A percentile compares a stretch with the other conserved stretches of the same genome.
These are phyloP conservation scores for Nitzschia palea DNA, from an alignment of 108 stramenopile genomes.

Conservation along the genomic window DNA sequence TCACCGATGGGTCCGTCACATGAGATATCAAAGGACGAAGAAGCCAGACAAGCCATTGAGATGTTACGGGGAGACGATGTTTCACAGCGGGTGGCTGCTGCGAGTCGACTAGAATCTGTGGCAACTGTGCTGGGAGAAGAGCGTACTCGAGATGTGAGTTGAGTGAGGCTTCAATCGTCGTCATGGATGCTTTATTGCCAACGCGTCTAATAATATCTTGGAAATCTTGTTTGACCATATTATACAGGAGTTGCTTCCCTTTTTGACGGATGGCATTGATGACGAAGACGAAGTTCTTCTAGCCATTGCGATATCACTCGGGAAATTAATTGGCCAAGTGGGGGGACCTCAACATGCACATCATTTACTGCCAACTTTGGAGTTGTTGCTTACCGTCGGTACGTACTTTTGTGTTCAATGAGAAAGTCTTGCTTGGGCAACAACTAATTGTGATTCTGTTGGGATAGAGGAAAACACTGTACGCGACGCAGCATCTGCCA, in stretches of 20 bases:
- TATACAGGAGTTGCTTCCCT: conserved; percentile 80
- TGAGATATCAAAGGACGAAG: conserved; percentile 62
- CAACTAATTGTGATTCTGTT: background rate
- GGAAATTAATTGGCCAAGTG: conserved; percentile 62
- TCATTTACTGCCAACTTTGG: conserved; percentile 82
- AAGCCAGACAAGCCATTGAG: conserved; percentile 79
- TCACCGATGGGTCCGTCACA: background rate
- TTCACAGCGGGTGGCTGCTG: conserved; percentile 65
- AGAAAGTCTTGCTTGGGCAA: background rate
- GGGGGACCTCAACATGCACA: conserved; percentile 61
- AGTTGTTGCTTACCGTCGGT: conserved; percentile 84
- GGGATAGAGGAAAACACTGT: conserved; percentile 64
- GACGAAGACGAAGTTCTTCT: conserved; percentile 87
- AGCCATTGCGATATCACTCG: conserved; percentile 66
- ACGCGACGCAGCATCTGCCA: conserved; percentile 73
- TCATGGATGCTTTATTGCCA: no score
- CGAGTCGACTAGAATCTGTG: conserved; percentile 57
- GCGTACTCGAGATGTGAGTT: conserved; percentile 71
- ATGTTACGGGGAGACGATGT: conserved; percentile 77
- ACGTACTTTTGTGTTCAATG: background rate
- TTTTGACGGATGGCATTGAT: conserved; percentile 79
- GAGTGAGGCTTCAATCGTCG: no score
- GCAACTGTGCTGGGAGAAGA: conserved; percentile 69
- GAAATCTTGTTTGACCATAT: no score
- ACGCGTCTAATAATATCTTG: no score